Conservation (phyloP, 2,329 filamentous ascomycete genomes). For the Aquanectria penicillioides region DNA sequence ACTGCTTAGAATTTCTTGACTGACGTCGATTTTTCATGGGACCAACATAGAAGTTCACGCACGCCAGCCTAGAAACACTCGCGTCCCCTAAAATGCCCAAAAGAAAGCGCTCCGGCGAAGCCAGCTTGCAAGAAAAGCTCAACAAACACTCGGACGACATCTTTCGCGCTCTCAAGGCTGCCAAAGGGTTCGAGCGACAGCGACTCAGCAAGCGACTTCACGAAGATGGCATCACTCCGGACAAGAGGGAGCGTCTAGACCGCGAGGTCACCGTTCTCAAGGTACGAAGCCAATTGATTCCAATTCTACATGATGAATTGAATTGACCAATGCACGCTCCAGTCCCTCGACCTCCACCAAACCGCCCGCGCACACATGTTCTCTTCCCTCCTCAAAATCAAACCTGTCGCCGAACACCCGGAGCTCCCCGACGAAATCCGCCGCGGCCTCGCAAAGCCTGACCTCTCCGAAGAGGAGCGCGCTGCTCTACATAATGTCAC, state of each 20-base stretch:
- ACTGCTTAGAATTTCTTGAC: slow-evolving; percentile 50
- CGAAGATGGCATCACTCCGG: slow-evolving; percentile 55
- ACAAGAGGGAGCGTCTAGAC: slow-evolving; percentile 69
- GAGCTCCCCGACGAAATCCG: slow-evolving; percentile 61
- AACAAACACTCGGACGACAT: slow-evolving; percentile 68
- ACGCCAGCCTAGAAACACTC: slow-evolving; percentile 6
- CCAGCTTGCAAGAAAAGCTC: slow-evolving; percentile 60
- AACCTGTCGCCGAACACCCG: slow-evolving; percentile 61
- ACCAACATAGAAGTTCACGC: slow-evolving; percentile 12
- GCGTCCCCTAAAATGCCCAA: slow-evolving; percentile 59
- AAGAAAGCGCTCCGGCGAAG: slow-evolving; percentile 62
- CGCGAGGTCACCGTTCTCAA: slow-evolving; percentile 67
- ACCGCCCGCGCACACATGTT: slow-evolving; percentile 66
- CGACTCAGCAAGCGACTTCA: slow-evolving; percentile 71
- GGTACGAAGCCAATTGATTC: slow-evolving; percentile 44
- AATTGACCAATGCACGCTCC: background rate
- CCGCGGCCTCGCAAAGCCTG: slow-evolving; percentile 58
- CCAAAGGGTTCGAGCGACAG: slow-evolving; percentile 82
- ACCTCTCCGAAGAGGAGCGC: slow-evolving; percentile 62
- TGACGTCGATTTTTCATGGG: slow-evolving; percentile 59
- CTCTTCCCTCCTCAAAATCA: slow-evolving; percentile 64
- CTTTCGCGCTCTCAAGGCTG: slow-evolving; percentile 73
- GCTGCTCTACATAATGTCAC: slow-evolving; percentile 67
- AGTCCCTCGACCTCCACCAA: slow-evolving; percentile 68
- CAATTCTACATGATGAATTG: background rate